Evolutionary conservation across 805 yeast species (phyloP).

Genomic region (Saturnispora diversa): DNA sequence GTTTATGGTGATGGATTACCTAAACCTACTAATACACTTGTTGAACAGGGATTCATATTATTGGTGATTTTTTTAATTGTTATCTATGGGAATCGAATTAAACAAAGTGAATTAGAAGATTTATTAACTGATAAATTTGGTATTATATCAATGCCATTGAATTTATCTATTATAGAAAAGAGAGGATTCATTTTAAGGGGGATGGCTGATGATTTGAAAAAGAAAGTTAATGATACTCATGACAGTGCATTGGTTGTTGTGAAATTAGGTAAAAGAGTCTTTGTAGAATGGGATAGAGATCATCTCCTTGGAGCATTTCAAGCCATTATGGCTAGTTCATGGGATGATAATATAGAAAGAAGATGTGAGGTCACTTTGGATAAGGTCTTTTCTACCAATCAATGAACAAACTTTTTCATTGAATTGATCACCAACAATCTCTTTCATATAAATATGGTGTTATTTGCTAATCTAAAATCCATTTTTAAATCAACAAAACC

Average conservation of each 20-base stretch:
- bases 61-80: constrained; percentile 23
- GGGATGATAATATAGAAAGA: constrained; percentile 20
- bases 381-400: constrained; percentile 4
- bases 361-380: neutral
- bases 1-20: constrained; percentile 20
- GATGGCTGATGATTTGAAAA: neutral
- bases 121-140: constrained; percentile 22
- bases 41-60: constrained; percentile 24
- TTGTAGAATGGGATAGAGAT: constrained; percentile 22
- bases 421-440: neutral
- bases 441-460: constrained; percentile 5
- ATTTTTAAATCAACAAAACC: constrained; percentile 9
- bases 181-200: neutral
- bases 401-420: no score
- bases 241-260: constrained; percentile 22
- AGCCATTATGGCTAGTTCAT: constrained; percentile 21
- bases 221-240: constrained; percentile 2
- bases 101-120: constrained; percentile 22
- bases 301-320: constrained; percentile 23
- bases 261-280: constrained; percentile 26
- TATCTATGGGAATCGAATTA: constrained; percentile 24
- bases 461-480: constrained; percentile 8
- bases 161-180: neutral
- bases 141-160: constrained; percentile 7
- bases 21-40: constrained; percentile 19